Evolutionary conservation across 2,329 filamentous ascomycete species (phyloP).

Genomic region (Alternaria viburni): DNA sequence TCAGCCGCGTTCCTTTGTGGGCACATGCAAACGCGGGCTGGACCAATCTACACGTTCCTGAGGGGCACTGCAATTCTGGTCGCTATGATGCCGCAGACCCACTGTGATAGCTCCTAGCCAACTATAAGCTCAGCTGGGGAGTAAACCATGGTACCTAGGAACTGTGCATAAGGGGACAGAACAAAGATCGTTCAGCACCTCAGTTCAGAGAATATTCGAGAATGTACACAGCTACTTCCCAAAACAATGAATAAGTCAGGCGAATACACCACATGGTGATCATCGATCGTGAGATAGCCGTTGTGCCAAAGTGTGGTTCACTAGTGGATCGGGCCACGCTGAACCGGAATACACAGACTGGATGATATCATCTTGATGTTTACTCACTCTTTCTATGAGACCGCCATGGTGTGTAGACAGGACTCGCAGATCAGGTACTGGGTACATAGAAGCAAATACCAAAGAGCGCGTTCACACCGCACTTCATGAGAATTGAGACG

Average conservation of each 20-base stretch:
- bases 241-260: neutral
- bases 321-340: neutral
- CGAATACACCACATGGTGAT: neutral
- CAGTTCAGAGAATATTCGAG: neutral
- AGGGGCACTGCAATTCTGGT: constrained; percentile 1
- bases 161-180: neutral
- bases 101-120: neutral
- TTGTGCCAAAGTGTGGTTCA: constrained; percentile 1
- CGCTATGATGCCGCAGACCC: constrained; percentile 9
- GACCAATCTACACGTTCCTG: neutral
- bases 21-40: neutral
- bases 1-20: neutral
- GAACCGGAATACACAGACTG: neutral
- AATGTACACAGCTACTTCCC: neutral
- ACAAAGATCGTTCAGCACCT: neutral
- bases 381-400: neutral
- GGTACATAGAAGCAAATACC: neutral
- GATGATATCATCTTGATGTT: neutral
- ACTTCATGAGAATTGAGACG: neutral
- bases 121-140: neutral
- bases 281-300: neutral
- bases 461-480: neutral
- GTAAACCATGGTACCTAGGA: neutral
- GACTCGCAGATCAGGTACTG: neutral
- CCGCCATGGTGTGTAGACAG: neutral